Evolutionary conservation across 2,329 filamentous ascomycete species (phyloP).

Genomic region (Penicillium glabrum): DNA sequence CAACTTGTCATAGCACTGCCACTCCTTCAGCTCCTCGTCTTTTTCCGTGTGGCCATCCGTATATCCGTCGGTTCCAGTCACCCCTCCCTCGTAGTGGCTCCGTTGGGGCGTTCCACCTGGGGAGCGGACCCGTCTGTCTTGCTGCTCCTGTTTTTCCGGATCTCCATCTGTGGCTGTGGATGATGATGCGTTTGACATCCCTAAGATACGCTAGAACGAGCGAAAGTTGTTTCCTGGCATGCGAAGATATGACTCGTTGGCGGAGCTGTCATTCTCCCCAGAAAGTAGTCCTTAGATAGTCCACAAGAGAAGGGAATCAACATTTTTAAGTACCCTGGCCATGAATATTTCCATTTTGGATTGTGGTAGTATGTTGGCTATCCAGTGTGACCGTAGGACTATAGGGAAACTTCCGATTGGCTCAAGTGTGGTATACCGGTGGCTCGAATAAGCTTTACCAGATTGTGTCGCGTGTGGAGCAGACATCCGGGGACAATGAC

Average conservation of each 20-base stretch:
- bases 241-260: neutral
- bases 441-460: conserved; percentile 12
- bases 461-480: conserved; percentile 18
- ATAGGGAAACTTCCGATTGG: conserved; percentile 19
- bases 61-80: neutral
- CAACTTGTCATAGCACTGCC: conserved; percentile 64
- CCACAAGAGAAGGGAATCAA: neutral
- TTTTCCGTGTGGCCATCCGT: conserved; percentile 12
- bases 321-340: neutral
- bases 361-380: neutral
- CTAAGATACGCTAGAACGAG: neutral
- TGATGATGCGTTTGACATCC: conserved; percentile 12
- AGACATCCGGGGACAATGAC: conserved; percentile 25
- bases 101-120: conserved; percentile 11
- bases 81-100: conserved; percentile 4
- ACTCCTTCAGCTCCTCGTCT: conserved; percentile 46
- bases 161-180: conserved; percentile 11
- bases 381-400: neutral
- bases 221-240: neutral
- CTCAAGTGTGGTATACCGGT: conserved; percentile 3
- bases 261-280: neutral
- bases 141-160: conserved; percentile 19
- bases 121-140: conserved; percentile 10
- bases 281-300: neutral
- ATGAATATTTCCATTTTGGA: neutral